A percentile compares a stretch with the other conserved stretches of the same genome.
Conservation (phyloP, 2,329 filamentous ascomycete genomes). For the Aspergillus glaucus region DNA sequence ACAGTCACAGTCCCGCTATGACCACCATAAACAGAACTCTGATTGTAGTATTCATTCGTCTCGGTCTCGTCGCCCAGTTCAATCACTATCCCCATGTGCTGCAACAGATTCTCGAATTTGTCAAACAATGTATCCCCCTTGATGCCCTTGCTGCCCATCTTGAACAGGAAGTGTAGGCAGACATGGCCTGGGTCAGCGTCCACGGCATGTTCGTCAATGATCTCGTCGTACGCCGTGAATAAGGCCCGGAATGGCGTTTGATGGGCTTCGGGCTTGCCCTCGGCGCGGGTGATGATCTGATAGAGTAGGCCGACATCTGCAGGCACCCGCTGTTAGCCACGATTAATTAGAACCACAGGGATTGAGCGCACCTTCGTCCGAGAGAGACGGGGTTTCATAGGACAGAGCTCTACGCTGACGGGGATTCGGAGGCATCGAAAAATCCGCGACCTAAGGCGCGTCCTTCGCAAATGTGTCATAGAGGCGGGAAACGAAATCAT, state of each 20-base stretch:
- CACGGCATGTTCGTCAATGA: conserved; percentile 64
- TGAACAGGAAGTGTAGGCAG: conserved; percentile 71
- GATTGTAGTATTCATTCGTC: conserved; percentile 20
- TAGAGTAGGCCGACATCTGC: conserved; percentile 73
- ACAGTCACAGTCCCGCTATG: conserved; percentile 11
- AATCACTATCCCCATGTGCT: conserved; percentile 64
- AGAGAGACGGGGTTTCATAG: conserved; percentile 45
- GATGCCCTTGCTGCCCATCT: conserved; percentile 58
- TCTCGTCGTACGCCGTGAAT: conserved; percentile 71
- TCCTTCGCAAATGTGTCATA: conserved; percentile 38
- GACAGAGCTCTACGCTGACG: conserved; percentile 35
- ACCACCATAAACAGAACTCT: conserved; percentile 18
- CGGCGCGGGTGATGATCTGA: conserved; percentile 66
- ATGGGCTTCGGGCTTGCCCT: conserved; percentile 58
- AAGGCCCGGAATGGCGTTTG: conserved; percentile 68
- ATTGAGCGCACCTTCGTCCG: conserved; percentile 51
- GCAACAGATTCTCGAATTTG: conserved; percentile 64
- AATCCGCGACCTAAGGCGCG: conserved; percentile 41
- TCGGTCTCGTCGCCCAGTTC: conserved; percentile 50
- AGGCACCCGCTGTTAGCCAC: conserved; percentile 3
- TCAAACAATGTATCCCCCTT: conserved; percentile 56
- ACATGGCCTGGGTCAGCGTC: conserved; percentile 68
- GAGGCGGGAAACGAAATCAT: conserved; percentile 32
- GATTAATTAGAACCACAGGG: background rate
- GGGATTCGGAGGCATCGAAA: conserved; percentile 46